phyloP scores from a whole-genome alignment of 1,139 yeast species.

The Arxiozyma telluris region DNA sequence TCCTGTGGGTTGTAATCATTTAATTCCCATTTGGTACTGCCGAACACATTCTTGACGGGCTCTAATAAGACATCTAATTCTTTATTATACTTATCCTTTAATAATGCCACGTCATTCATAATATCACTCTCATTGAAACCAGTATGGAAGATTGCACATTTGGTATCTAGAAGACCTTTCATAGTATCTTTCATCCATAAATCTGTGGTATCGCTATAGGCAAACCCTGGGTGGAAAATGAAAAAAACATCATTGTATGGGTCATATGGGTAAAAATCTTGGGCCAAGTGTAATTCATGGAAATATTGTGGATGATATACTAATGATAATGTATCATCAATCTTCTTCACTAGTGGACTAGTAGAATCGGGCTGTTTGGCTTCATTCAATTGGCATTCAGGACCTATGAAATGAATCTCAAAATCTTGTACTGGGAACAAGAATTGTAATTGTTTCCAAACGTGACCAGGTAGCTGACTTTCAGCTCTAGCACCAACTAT shows the following conservation, averaged over 20 bases:
- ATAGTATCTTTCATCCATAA: conserved; percentile 89
- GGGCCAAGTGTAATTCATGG: conserved; percentile 82
- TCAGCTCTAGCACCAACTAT: conserved; percentile 90
- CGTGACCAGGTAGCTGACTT: conserved; percentile 87
- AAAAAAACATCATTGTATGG: conserved; percentile 91
- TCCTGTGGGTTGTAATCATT: conserved; percentile 89
- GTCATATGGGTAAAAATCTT: conserved; percentile 95
- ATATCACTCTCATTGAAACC: conserved; percentile 79
- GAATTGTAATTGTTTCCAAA: conserved; percentile 90
- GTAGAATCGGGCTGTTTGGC: conserved; percentile 32
- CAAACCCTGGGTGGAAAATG: conserved; percentile 91
- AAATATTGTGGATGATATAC: conserved; percentile 85
- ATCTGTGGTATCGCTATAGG: conserved; percentile 70
- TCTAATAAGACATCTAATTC: conserved; percentile 79
- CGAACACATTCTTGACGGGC: conserved; percentile 62
- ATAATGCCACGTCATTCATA: conserved; percentile 62
- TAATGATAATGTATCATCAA: conserved; percentile 67
- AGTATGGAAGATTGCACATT: conserved; percentile 85
- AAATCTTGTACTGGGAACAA: conserved; percentile 74
- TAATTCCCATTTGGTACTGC: conserved; percentile 88
- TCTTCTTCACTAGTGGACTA: conserved; percentile 55
- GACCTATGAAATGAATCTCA: conserved; percentile 90
- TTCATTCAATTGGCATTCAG: conserved; percentile 73
- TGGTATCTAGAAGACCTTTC: conserved; percentile 82
- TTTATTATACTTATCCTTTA: conserved; percentile 54